Evolutionary conservation across 106 monocot species (phyloP), one percentile per base, ranked within the genome.

Genomic region (Phalaenopsis aphrodite): DNA sequence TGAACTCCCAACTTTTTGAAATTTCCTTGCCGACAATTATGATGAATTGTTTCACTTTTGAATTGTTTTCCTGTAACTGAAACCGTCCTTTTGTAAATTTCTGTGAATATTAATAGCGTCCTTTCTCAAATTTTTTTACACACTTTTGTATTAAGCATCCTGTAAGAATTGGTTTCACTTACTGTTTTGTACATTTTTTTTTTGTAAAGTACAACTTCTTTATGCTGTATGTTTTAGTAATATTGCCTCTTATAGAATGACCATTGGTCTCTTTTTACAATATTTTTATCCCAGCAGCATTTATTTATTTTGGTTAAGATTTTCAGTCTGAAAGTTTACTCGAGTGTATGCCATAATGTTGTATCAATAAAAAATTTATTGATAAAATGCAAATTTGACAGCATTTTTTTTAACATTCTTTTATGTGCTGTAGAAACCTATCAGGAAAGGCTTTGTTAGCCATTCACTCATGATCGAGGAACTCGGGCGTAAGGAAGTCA

Each of bases 391-490:
- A 45, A 9, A 49, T 3, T 49, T 76, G 24, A 46, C 3, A 74
- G 30, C 42, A 42, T 41, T 74, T 74, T 18, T 21, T 0, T 75
- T 24, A 76, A 18, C 14, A n/a, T 49, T 21, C 3, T 48, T 24
- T 76, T 21, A 48, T 47, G 23, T 75, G 42, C 24, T 75, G 64
- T 82, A 96, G 96, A 87, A 84, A 79, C 93, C 96, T 17, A 94
- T 94, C 42, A 91, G 96, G 78, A 92, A 92, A 82, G 96, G 96
- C 49, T 80, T 88, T 77, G 80, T 96, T 42, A 89, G 88, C 72
- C 91, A 88, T 64, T 86, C 87, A 37, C 90, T 96, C 75, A 86
- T 89, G 87, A 85, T 96, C 81, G 88, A 96, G 80, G 96, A 96
- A 47, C 76, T 92, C 42, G 96, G 96, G 41, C 84, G 94, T 8